Evolutionary conservation across 805 yeast genomes (phyloP).

Genomic region (Candida insectalens): DNA sequence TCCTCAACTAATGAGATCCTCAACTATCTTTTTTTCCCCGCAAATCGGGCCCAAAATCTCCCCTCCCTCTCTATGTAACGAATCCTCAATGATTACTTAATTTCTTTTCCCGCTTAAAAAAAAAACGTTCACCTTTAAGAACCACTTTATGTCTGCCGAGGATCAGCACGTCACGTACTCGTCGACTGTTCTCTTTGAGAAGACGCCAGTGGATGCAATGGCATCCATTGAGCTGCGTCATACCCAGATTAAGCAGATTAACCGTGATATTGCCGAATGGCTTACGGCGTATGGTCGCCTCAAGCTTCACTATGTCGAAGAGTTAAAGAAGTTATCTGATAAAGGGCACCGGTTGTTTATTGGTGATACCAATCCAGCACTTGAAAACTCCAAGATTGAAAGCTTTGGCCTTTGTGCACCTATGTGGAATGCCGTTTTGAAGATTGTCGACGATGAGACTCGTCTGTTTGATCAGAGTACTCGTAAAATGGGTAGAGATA

Average conservation of each 20-base stretch:
- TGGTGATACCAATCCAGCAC: conserved; percentile 27
- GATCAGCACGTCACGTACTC: conserved; percentile 24
- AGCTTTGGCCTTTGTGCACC: conserved; percentile 35
- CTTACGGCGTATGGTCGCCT: conserved; percentile 43
- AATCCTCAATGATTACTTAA: too few species aligned
- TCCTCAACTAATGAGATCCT: conserved; percentile 13
- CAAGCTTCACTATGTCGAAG: conserved; percentile 36
- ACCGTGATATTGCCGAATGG: conserved; percentile 54
- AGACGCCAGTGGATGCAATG: conserved; percentile 49
- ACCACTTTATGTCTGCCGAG: too few species aligned
- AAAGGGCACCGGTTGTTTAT: conserved; percentile 27
- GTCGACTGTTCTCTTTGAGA: conserved; percentile 24
- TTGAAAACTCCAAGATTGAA: conserved; percentile 38
- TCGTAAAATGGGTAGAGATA: conserved; percentile 42
- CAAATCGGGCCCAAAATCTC: too few species aligned
- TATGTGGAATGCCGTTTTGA: conserved; percentile 34
- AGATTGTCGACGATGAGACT: conserved; percentile 35
- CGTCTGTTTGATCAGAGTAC: conserved; percentile 36
- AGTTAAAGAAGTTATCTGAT: conserved; percentile 30
- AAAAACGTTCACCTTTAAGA: too few species aligned
- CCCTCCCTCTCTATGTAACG: too few species aligned
- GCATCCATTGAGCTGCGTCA: conserved; percentile 50
- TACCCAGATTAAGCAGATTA: conserved; percentile 42
- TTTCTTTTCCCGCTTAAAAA: too few species aligned
- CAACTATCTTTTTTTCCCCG: too few species aligned